These are phyloP conservation scores for Neofusicoccum sp. DNA, from an alignment of 2,329 filamentous ascomycete species.

Conservation along the genomic window DNA sequence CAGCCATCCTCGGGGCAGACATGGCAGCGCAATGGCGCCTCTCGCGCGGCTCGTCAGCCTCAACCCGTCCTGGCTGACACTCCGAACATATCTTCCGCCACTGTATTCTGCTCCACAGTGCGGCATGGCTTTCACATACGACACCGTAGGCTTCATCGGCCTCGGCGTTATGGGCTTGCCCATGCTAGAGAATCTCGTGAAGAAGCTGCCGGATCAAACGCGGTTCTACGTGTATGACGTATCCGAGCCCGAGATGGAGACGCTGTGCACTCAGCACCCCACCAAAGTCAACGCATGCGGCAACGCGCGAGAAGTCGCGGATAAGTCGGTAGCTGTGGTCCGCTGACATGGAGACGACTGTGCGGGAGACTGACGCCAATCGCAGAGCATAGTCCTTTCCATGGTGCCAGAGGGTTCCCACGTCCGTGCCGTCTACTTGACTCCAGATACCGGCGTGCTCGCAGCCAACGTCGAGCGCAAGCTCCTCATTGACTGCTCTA, in stretches of 20 bases:
- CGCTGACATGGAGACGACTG: background rate
- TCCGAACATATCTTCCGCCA: background rate
- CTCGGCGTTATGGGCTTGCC: conserved; percentile 59
- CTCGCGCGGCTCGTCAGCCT: background rate
- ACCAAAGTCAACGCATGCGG: conserved; percentile 42
- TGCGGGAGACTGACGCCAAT: background rate
- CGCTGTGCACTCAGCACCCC: conserved; percentile 41
- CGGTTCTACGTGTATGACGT: conserved; percentile 55
- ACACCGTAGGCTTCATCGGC: conserved; percentile 55
- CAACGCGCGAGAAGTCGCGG: conserved; percentile 53
- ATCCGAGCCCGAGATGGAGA: conserved; percentile 45
- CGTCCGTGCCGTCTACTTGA: conserved; percentile 55
- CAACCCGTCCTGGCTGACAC: background rate
- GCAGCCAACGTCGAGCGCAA: conserved; percentile 48
- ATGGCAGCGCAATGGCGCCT: background rate
- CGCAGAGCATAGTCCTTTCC: conserved; percentile 52
- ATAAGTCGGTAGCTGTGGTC: conserved; percentile 48
- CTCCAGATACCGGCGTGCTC: conserved; percentile 46
- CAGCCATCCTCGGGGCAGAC: background rate
- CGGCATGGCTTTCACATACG: conserved; percentile 3
- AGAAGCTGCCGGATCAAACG: conserved; percentile 47
- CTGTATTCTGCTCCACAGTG: too few species aligned
- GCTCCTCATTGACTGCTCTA: conserved; percentile 58
- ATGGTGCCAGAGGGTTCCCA: conserved; percentile 59
- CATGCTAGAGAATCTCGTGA: conserved; percentile 55